These are phyloP conservation scores for Senecio squalidus DNA, from an alignment of 140 eudicot genomes.

Conservation along the genomic window DNA sequence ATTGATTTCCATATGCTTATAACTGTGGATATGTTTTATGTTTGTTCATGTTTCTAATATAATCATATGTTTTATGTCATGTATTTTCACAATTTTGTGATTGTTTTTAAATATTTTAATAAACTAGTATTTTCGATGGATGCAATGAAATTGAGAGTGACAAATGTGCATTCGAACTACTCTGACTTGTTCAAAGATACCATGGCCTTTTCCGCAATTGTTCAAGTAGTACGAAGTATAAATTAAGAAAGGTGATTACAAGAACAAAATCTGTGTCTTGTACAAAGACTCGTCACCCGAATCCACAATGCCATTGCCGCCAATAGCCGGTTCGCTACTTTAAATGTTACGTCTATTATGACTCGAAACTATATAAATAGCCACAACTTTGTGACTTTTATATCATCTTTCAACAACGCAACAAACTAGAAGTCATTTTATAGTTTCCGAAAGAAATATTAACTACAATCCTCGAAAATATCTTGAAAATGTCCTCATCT, in stretches of 20 bases:
- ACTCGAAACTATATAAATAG: too few species aligned
- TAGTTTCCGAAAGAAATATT: neutral
- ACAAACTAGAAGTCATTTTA: neutral
- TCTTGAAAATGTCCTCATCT: slow-evolving; percentile 15
- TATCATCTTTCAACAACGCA: slow-evolving; percentile 13
- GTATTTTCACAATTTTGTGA: too few species aligned
- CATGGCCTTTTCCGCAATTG: neutral
- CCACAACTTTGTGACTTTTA: too few species aligned
- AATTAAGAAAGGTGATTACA: slow-evolving; percentile 1
- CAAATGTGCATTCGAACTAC: neutral
- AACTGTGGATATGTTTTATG: too few species aligned
- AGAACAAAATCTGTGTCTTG: slow-evolving; percentile 4
- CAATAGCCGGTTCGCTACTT: too few species aligned
- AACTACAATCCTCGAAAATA: neutral
- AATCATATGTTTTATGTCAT: too few species aligned
- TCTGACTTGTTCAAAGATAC: neutral
- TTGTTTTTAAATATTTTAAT: too few species aligned
- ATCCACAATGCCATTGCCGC: too few species aligned
- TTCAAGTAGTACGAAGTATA: neutral
- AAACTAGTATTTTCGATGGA: too few species aligned
- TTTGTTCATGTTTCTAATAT: too few species aligned
- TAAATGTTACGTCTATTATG: too few species aligned
- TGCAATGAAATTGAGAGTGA: neutral
- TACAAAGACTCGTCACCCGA: slow-evolving; percentile 1
- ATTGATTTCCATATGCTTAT: too few species aligned